phyloP scores from a whole-genome alignment of 441 rosid species.

The Populus tomentosa region DNA sequence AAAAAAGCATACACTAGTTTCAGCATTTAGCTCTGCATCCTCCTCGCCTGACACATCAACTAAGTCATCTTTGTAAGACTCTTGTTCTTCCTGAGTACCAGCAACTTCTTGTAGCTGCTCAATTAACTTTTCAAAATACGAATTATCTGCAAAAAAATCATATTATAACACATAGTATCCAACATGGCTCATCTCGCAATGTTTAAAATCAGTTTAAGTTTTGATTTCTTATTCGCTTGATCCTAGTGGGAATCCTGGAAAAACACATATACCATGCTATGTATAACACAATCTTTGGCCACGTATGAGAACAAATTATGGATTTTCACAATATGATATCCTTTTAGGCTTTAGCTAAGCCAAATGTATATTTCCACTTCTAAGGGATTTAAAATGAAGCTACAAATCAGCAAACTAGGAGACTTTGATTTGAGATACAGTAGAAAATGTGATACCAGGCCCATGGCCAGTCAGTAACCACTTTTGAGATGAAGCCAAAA shows the following conservation, averaged over 20 bases:
- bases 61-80: not conserved
- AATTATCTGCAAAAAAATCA: not conserved
- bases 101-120: not conserved
- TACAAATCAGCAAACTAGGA: not conserved
- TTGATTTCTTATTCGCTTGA: not conserved
- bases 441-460: not conserved
- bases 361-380: not conserved
- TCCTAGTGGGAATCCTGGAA: not conserved
- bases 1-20: not conserved
- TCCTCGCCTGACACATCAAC: not conserved
- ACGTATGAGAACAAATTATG: not conserved
- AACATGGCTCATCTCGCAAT: not conserved
- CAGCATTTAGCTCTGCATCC: not conserved
- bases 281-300: not conserved
- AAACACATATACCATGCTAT: not conserved
- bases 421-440: not conserved
- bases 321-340: not conserved
- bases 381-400: not conserved
- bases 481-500: not conserved
- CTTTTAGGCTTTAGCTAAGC: not conserved
- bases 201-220: not conserved
- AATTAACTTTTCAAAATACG: not conserved
- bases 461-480: not conserved
- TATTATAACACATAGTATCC: not conserved
- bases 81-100: not conserved